Evolutionary conservation across 441 rosid genomes (phyloP).

Genomic region (Bocquillonia castaneifolia): DNA sequence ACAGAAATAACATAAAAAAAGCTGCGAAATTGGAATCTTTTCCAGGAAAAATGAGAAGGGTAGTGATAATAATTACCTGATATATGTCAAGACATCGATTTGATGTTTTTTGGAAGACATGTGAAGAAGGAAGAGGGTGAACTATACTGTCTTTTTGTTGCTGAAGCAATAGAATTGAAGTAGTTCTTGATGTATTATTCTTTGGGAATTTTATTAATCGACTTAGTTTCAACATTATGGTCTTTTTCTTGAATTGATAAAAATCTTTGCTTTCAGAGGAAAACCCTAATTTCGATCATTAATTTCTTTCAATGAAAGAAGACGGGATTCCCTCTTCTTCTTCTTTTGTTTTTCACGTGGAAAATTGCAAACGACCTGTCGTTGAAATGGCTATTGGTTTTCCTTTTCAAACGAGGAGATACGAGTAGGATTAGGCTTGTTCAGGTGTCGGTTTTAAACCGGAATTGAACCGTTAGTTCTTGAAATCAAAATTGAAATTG

Average conservation of each 20-base stretch:
- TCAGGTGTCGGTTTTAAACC: no score
- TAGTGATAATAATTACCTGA: slow-evolving; percentile 33
- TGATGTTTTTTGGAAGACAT: slow-evolving; percentile 39
- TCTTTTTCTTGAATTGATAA: neutral
- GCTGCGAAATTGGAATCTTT: neutral
- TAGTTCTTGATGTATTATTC: slow-evolving; percentile 8
- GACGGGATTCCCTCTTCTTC: no score
- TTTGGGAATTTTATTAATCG: slow-evolving; percentile 28
- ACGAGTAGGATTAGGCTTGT: no score
- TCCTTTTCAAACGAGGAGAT: no score
- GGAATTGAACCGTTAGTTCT: no score
- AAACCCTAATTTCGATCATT: neutral
- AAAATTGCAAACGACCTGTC: no score
- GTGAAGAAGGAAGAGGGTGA: slow-evolving; percentile 35
- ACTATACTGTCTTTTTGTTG: slow-evolving; percentile 24
- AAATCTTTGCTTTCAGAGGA: neutral
- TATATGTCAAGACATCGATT: slow-evolving; percentile 70
- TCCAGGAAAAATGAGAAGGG: neutral
- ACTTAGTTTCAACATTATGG: slow-evolving; percentile 40
- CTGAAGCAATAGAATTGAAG: slow-evolving; percentile 30
- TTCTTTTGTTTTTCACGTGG: no score
- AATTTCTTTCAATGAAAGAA: no score
- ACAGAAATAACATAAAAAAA: neutral
- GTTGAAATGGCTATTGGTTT: no score
- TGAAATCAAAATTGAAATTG: no score